Percentiles rank a stretch among this genome's conserved stretches.
Evolutionary conservation across 352 stramenopile species (phyloP).

Genomic region (Elongisporangium anandrum): DNA sequence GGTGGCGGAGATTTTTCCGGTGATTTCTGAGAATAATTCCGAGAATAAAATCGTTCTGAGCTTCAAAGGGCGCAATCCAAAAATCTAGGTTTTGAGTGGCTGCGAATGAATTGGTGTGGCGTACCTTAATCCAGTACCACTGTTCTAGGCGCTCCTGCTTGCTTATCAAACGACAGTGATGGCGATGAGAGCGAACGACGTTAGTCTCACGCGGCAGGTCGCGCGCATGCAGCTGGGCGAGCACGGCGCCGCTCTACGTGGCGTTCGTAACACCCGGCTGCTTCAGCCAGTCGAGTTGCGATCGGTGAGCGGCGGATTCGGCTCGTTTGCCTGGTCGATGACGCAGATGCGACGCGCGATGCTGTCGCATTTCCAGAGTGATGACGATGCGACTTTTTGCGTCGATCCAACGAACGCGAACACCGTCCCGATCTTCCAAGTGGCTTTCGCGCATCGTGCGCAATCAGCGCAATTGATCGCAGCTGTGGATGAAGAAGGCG

Average conservation of each 20-base stretch:
- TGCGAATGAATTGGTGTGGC: not conserved
- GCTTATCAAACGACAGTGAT: not conserved
- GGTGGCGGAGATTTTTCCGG: conserved; percentile 34
- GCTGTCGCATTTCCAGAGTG: conserved; percentile 30
- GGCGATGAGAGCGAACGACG: not conserved
- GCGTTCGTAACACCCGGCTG: conserved; percentile 13
- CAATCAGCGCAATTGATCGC: conserved; percentile 21
- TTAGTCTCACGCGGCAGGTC: conserved; percentile 27
- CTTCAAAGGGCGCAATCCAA: not conserved
- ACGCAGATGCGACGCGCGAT: conserved; percentile 19
- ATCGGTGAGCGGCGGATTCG: conserved; percentile 7
- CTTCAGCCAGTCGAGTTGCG: conserved; percentile 7
- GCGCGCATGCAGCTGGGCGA: conserved; percentile 34
- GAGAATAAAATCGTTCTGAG: not conserved
- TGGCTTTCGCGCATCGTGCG: conserved; percentile 29
- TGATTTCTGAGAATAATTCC: conserved; percentile 37
- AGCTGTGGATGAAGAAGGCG: conserved; percentile 56
- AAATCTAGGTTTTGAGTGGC: not conserved
- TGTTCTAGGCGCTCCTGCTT: not conserved
- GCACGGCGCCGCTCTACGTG: conserved; percentile 1
- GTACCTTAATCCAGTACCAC: not conserved
- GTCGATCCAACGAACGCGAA: conserved; percentile 10
- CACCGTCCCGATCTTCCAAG: conserved; percentile 43
- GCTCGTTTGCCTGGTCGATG: conserved; percentile 11
- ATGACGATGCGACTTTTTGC: conserved; percentile 3